A percentile compares a stretch with the other conserved stretches of the same genome.
phyloP scores from a whole-genome alignment of 129 eudicot species.

The Scalesia atractyloides region DNA sequence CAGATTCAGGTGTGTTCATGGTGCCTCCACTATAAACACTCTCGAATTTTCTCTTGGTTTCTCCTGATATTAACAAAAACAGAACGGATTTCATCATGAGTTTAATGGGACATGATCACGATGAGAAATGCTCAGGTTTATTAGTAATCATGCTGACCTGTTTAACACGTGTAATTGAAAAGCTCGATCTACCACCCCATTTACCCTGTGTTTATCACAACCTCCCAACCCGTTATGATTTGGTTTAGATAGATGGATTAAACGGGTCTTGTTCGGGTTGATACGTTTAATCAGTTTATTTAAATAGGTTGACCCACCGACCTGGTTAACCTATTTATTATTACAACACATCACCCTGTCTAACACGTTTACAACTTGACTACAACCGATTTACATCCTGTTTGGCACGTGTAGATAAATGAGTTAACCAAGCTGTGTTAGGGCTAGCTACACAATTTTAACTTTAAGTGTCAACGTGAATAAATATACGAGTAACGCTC shows the following conservation, averaged over 20 bases:
- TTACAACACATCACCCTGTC: background rate
- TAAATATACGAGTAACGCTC: background rate
- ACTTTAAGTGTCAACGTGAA: background rate
- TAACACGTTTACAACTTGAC: background rate
- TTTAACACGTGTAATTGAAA: background rate
- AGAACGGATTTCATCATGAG: background rate
- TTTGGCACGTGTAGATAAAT: background rate
- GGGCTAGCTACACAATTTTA: background rate
- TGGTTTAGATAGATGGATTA: no score
- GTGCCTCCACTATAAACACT: slow-evolving; percentile 92
- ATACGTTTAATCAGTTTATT: background rate
- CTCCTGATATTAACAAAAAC: slow-evolving; percentile 54
- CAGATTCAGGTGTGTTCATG: slow-evolving; percentile 80
- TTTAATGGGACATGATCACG: background rate
- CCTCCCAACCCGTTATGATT: no score
- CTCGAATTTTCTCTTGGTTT: slow-evolving; percentile 97
- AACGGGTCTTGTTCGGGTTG: background rate
- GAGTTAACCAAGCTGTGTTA: background rate
- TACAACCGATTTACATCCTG: background rate
- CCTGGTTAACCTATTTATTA: background rate
- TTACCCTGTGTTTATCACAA: no score
- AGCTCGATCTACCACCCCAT: background rate
- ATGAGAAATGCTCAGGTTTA: background rate
- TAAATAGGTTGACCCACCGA: background rate
- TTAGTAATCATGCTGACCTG: background rate